These are phyloP conservation scores for Candida pseudoviswanathii DNA, from an alignment of 1,139 yeast genomes.

Conservation along the genomic window DNA sequence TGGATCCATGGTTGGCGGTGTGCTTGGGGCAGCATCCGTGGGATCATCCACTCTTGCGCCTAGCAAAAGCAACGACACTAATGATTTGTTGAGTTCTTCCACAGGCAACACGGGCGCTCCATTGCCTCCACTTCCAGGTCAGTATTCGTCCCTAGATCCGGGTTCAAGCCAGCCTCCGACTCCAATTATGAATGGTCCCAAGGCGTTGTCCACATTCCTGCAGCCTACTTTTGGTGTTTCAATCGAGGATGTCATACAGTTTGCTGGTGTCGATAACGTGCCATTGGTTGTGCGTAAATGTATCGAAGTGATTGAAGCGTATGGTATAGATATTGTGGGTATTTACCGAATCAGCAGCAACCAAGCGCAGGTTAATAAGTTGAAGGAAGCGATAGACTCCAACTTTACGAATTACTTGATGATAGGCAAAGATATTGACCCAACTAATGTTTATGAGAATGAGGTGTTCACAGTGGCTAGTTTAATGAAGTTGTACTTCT, in stretches of 20 bases:
- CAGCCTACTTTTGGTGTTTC: constrained; percentile 80
- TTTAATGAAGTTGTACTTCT: constrained; percentile 66
- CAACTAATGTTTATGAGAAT: constrained; percentile 56
- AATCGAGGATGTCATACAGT: constrained; percentile 70
- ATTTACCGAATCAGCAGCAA: constrained; percentile 87
- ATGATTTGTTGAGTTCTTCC: constrained; percentile 2
- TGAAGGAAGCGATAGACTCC: constrained; percentile 71
- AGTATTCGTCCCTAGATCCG: constrained; percentile 42
- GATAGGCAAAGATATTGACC: constrained; percentile 46
- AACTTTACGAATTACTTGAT: constrained; percentile 67
- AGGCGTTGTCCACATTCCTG: constrained; percentile 19
- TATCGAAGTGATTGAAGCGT: constrained; percentile 79
- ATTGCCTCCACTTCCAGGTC: constrained; percentile 1
- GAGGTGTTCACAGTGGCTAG: constrained; percentile 77
- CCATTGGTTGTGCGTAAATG: constrained; percentile 91
- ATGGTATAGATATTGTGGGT: constrained; percentile 86
- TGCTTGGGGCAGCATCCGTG: not conserved
- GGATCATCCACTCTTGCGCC: constrained; percentile 5
- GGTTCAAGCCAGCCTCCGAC: constrained; percentile 25
- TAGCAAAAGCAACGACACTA: constrained; percentile 1
- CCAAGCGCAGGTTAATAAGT: constrained; percentile 68
- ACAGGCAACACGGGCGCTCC: not conserved
- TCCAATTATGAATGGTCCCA: constrained; percentile 44
- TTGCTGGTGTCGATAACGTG: constrained; percentile 83
- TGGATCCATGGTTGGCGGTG: not conserved